Percentiles rank a stretch among this genome's conserved stretches.
Evolutionary conservation across 1,284 basidiomycete species (phyloP).

Genomic region (Ganoderma sinense): DNA sequence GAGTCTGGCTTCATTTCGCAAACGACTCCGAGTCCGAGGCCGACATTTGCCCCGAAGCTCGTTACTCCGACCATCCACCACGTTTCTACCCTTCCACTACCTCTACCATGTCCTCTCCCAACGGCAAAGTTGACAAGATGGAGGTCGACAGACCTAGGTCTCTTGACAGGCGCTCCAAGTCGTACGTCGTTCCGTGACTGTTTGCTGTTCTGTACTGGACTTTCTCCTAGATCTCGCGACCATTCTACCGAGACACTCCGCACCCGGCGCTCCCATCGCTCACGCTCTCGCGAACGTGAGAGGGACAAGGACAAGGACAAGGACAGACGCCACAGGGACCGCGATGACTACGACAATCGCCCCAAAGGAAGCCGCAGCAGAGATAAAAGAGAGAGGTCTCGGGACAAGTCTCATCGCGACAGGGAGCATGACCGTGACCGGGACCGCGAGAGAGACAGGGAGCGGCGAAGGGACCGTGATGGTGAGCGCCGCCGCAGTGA

Average conservation of each 20-base stretch:
- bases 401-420: constrained; percentile 51
- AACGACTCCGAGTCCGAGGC: constrained; percentile 8
- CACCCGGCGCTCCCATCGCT: constrained; percentile 74
- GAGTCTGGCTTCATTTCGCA: constrained; percentile 17
- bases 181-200: constrained; percentile 52
- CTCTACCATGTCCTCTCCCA: constrained; percentile 47
- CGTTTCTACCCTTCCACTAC: neutral
- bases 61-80: neutral
- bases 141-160: constrained; percentile 63
- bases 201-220: constrained; percentile 22
- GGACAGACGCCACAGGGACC: constrained; percentile 49
- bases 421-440: constrained; percentile 53
- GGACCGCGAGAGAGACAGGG: constrained; percentile 52
- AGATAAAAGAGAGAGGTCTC: constrained; percentile 54
- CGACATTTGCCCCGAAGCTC: neutral
- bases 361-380: constrained; percentile 59
- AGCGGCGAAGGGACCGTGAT: constrained; percentile 46
- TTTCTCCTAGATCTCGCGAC: constrained; percentile 61
- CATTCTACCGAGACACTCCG: constrained; percentile 77
- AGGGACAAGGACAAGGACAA: constrained; percentile 45
- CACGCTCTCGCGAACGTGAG: constrained; percentile 53
- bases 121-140: constrained; percentile 71
- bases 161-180: constrained; percentile 60
- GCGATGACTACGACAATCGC: constrained; percentile 40
- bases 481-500: constrained; percentile 44